A percentile compares a stretch with the other conserved stretches of the same genome.
Evolutionary conservation across 1,284 basidiomycete genomes (phyloP).

Genomic region (Trichosporon sp.): DNA sequence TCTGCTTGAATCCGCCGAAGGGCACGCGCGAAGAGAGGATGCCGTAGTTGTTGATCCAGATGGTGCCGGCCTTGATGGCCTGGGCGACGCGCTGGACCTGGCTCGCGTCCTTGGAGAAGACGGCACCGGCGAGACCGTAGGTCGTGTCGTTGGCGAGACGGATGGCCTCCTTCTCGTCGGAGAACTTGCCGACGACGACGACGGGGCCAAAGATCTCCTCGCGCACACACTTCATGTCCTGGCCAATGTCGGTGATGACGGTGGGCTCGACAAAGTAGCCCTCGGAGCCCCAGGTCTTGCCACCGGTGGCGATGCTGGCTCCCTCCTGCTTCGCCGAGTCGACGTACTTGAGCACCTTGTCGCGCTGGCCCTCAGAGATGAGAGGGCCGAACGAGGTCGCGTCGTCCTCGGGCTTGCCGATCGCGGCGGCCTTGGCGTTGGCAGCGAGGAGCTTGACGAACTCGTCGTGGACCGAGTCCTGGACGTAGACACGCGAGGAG

Average conservation of each 20-base stretch:
- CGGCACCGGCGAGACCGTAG: slow-evolving; percentile 84
- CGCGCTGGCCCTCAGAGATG: slow-evolving; percentile 80
- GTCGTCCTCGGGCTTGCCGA: slow-evolving; percentile 75
- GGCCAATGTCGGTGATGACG: slow-evolving; percentile 52
- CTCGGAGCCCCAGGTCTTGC: slow-evolving; percentile 59
- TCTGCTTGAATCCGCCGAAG: slow-evolving; percentile 90
- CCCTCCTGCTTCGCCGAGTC: slow-evolving; percentile 82
- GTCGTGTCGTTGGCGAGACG: slow-evolving; percentile 76
- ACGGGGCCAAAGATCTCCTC: slow-evolving; percentile 61
- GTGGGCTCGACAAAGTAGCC: slow-evolving; percentile 57
- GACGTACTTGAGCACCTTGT: slow-evolving; percentile 87
- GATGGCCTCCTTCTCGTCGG: slow-evolving; percentile 60
- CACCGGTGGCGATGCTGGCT: slow-evolving; percentile 77
- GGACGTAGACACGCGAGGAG: slow-evolving; percentile 81
- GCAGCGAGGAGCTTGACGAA: slow-evolving; percentile 70
- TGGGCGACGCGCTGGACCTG: slow-evolving; percentile 83
- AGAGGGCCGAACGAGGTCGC: slow-evolving; percentile 75
- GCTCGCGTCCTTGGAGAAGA: slow-evolving; percentile 83
- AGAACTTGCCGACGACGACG: slow-evolving; percentile 56
- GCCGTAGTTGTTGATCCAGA: slow-evolving; percentile 90
- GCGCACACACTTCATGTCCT: slow-evolving; percentile 47
- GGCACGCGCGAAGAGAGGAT: slow-evolving; percentile 78
- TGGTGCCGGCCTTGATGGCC: slow-evolving; percentile 74
- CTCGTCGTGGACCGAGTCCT: slow-evolving; percentile 77
- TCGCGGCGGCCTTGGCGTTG: slow-evolving; percentile 69